Evolutionary conservation across 2,329 filamentous ascomycete species (phyloP).

Genomic region (Cladosporium austrohemisphaericum): DNA sequence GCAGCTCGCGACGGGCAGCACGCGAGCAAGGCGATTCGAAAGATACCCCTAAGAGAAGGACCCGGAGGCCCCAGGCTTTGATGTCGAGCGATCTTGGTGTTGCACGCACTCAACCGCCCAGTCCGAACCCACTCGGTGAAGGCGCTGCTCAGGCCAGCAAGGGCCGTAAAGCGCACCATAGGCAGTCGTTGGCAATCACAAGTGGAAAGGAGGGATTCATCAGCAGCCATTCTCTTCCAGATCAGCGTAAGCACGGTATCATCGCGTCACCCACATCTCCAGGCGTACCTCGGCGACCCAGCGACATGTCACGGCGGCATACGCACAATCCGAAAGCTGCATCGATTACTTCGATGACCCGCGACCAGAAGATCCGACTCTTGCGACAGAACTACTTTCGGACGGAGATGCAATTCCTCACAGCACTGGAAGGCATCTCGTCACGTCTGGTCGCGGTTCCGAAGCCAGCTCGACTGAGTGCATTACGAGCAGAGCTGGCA

Average conservation of each 20-base stretch:
- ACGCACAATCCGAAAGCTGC: constrained; percentile 55
- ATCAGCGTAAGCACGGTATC: constrained; percentile 20
- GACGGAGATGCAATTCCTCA: constrained; percentile 75
- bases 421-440: constrained; percentile 77
- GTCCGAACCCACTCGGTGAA: constrained; percentile 4
- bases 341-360: constrained; percentile 59
- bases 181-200: constrained; percentile 38
- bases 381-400: constrained; percentile 79
- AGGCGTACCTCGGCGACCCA: constrained; percentile 36
- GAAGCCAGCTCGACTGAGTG: constrained; percentile 75
- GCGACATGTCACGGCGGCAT: constrained; percentile 48
- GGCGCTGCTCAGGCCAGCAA: not conserved
- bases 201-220: constrained; percentile 27
- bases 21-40: constrained; percentile 26
- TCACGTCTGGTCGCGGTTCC: constrained; percentile 79
- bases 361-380: constrained; percentile 65
- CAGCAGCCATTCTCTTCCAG: constrained; percentile 34
- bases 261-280: constrained; percentile 30
- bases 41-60: constrained; percentile 29
- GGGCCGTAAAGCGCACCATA: constrained; percentile 23
- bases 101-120: constrained; percentile 15
- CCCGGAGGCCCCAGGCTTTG: constrained; percentile 31
- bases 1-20: constrained; percentile 43
- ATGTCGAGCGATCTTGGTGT: constrained; percentile 9
- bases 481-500: constrained; percentile 73